phyloP scores from a whole-genome alignment of 1,284 basidiomycete genomes.

The Irpex rosettiformis region DNA sequence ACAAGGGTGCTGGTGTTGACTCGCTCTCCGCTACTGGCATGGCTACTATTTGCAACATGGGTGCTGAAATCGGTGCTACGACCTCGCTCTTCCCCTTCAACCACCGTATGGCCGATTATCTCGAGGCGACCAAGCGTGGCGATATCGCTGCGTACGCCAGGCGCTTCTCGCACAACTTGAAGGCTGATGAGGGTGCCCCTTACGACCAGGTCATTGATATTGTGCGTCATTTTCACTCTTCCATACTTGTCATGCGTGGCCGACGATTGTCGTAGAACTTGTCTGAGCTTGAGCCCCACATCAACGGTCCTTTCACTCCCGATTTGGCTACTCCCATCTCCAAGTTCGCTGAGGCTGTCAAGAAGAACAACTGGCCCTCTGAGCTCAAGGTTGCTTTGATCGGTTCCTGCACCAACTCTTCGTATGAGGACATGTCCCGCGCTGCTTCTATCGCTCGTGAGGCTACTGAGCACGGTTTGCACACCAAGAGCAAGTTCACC shows the following conservation, averaged over 20 bases:
- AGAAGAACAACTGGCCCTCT: constrained; percentile 95
- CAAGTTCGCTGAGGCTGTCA: constrained; percentile 89
- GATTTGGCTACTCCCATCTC: constrained; percentile 96
- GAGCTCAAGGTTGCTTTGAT: constrained; percentile 98
- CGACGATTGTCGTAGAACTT: constrained; percentile 61
- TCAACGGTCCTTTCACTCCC: constrained; percentile 98
- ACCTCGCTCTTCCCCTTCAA: constrained; percentile 99
- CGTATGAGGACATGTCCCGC: constrained; percentile 99
- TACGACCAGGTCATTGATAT: constrained; percentile 97
- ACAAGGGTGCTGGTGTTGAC: constrained; percentile 91
- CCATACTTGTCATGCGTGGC: neutral
- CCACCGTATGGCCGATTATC: constrained; percentile 89
- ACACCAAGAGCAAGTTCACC: constrained; percentile 92
- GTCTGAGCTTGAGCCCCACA: constrained; percentile 95
- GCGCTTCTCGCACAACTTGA: constrained; percentile 89
- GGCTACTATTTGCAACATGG: constrained; percentile 99
- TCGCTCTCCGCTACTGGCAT: constrained; percentile 98
- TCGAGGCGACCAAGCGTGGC: constrained; percentile 89
- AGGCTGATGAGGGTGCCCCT: constrained; percentile 86
- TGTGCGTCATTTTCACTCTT: constrained; percentile 44
- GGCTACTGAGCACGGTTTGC: constrained; percentile 84
- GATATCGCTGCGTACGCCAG: constrained; percentile 91
- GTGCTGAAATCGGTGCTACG: constrained; percentile 99
- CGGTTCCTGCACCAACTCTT: constrained; percentile 99
- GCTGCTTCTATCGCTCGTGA: constrained; percentile 92